A percentile compares a stretch with the other conserved stretches of the same genome.
Conservation (phyloP, 257 asterid genomes). For the Echium plantagineum region DNA sequence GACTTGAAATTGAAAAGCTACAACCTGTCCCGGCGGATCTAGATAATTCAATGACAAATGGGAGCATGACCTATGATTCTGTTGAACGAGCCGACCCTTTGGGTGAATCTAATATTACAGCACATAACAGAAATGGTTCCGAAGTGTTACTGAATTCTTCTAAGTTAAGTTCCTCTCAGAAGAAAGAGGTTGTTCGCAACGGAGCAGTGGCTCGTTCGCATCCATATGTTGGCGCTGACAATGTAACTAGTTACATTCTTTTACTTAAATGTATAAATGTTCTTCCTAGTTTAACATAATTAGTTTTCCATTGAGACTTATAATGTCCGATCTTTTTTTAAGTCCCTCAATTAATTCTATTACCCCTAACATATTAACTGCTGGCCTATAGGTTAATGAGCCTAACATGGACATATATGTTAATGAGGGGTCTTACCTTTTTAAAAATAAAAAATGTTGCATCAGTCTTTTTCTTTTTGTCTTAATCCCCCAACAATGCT, state of each 20-base stretch:
- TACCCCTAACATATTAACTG: background rate
- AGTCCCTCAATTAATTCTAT: background rate
- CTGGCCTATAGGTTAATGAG: background rate
- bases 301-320: background rate
- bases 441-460: no score
- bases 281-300: background rate
- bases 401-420: no score
- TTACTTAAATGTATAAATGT: background rate
- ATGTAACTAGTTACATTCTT: slow-evolving; percentile 39
- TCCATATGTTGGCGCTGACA: slow-evolving; percentile 37
- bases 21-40: slow-evolving; percentile 53
- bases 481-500: background rate
- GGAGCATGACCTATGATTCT: slow-evolving; percentile 39
- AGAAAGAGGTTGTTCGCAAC: slow-evolving; percentile 49
- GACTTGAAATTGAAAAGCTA: slow-evolving; percentile 88
- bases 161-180: slow-evolving; percentile 40
- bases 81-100: slow-evolving; percentile 35
- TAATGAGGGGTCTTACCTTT: no score
- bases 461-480: no score
- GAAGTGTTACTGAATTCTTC: slow-evolving; percentile 30
- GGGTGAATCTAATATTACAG: slow-evolving; percentile 25
- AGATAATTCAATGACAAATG: slow-evolving; percentile 46
- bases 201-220: slow-evolving; percentile 51
- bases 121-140: slow-evolving; percentile 35
- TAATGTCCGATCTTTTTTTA: background rate